Conservation (phyloP, 768 basidiomycete genomes). For the Cystoderma amianthinum region DNA sequence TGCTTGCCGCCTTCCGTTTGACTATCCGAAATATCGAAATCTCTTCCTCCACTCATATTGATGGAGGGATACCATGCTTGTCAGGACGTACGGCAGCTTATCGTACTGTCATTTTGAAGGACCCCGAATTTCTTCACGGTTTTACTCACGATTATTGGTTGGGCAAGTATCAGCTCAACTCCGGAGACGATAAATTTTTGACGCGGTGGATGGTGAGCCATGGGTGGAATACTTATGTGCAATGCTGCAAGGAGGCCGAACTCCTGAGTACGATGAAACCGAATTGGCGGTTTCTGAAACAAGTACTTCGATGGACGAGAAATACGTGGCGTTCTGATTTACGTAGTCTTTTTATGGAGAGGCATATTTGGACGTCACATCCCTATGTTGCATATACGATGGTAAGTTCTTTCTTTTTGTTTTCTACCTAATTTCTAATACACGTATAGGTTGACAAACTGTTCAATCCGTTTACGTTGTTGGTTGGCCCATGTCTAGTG, state of each 20-base stretch:
- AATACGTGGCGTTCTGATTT: conserved; percentile 94
- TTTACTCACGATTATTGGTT: conserved; percentile 95
- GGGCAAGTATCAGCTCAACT: conserved; percentile 91
- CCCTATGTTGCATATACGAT: conserved; percentile 93
- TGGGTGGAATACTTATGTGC: conserved; percentile 93
- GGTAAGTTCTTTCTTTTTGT: conserved; percentile 34
- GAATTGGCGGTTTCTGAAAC: conserved; percentile 93
- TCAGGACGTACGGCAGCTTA: conserved; percentile 93
- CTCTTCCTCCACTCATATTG: conserved; percentile 82
- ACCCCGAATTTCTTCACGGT: conserved; percentile 87
- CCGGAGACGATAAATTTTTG: conserved; percentile 90
- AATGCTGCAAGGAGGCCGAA: conserved; percentile 80
- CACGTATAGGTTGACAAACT: conserved; percentile 65
- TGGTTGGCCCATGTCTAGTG: conserved; percentile 79
- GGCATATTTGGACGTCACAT: conserved; percentile 82
- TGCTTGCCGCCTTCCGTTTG: conserved; percentile 87
- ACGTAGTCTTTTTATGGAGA: conserved; percentile 82
- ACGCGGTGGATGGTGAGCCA: conserved; percentile 96
- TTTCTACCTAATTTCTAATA: conserved; percentile 3
- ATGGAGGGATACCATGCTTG: conserved; percentile 87
- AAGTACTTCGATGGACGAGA: conserved; percentile 88
- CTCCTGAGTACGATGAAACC: conserved; percentile 92
- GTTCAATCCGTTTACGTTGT: conserved; percentile 81
- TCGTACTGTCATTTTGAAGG: conserved; percentile 90
- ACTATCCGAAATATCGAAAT: conserved; percentile 95